phyloP scores from a whole-genome alignment of 768 basidiomycete species.

The Cystobasidium ongulense region DNA sequence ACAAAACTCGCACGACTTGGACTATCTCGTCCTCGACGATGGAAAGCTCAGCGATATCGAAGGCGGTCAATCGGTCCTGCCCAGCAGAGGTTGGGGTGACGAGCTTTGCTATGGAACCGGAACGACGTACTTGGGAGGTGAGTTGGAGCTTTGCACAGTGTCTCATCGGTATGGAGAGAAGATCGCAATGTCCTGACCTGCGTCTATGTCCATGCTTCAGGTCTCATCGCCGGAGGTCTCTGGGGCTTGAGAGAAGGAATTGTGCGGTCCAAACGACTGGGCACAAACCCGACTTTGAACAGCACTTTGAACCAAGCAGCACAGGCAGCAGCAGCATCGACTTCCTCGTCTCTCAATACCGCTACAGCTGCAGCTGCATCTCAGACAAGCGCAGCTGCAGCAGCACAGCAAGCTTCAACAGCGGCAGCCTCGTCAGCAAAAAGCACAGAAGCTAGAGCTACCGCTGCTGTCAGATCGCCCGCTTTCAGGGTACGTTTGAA shows the following conservation, averaged over 20 bases:
- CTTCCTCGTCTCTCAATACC: slow-evolving; percentile 33
- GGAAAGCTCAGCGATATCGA: slow-evolving; percentile 87
- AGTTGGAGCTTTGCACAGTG: slow-evolving; percentile 47
- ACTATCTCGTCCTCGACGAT: slow-evolving; percentile 91
- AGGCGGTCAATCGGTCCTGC: slow-evolving; percentile 81
- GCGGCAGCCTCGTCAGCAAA: slow-evolving; percentile 1
- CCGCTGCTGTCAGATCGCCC: slow-evolving; percentile 4
- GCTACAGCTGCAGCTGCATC: slow-evolving; percentile 16
- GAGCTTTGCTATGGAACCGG: slow-evolving; percentile 99
- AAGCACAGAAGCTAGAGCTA: slow-evolving; percentile 7
- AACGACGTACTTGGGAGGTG: slow-evolving; percentile 95
- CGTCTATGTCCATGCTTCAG: slow-evolving; percentile 50
- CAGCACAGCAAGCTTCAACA: slow-evolving; percentile 1
- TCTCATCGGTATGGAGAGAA: slow-evolving; percentile 42
- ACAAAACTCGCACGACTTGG: slow-evolving; percentile 67
- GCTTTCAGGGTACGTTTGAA: slow-evolving; percentile 67
- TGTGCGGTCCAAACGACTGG: slow-evolving; percentile 54
- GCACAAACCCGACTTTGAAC: slow-evolving; percentile 7
- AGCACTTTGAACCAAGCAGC: slow-evolving; percentile 30
- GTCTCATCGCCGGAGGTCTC: slow-evolving; percentile 83
- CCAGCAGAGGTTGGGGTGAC: slow-evolving; percentile 95
- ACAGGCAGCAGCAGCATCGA: slow-evolving; percentile 8
- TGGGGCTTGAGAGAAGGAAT: slow-evolving; percentile 96
- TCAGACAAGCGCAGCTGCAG: slow-evolving; percentile 13
- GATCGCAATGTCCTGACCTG: not conserved